These are phyloP conservation scores for Oenanthe javanica DNA, from an alignment of 140 eudicot genomes.

Conservation along the genomic window DNA sequence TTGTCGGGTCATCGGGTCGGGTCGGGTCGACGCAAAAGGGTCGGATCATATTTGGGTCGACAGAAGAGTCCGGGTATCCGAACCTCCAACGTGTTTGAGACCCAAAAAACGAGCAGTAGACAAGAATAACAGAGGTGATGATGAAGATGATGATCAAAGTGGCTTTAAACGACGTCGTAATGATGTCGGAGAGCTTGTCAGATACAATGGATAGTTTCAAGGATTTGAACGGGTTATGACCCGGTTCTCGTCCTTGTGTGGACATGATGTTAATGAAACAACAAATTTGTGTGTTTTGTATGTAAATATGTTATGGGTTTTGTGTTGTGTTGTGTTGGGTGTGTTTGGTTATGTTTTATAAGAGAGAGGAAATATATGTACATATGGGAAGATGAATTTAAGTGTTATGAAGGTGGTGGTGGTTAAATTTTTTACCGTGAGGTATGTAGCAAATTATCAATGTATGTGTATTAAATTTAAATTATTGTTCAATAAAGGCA, in stretches of 20 bases:
- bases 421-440: background rate
- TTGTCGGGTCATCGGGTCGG: constrained; percentile 27
- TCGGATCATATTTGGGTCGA: background rate
- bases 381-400: background rate
- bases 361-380: background rate
- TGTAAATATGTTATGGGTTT: background rate
- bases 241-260: constrained; percentile 10
- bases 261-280: constrained; percentile 1
- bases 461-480: too few relatives aligned
- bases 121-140: constrained; percentile 28
- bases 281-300: background rate
- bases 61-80: constrained; percentile 24
- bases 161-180: constrained; percentile 28
- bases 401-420: background rate
- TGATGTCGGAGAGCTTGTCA: constrained; percentile 23
- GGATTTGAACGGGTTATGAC: constrained; percentile 13
- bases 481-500: too few relatives aligned
- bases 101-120: constrained; percentile 25
- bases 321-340: background rate
- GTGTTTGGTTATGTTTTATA: background rate
- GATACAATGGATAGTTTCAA: background rate
- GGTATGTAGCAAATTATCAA: background rate
- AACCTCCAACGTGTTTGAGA: constrained; percentile 27
- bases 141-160: constrained; percentile 23
- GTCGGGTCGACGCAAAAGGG: background rate